Evolutionary conservation across 345 rosid species (phyloP), one percentile per base, ranked within the genome.

Genomic region (Rhodamnia rubescens): DNA sequence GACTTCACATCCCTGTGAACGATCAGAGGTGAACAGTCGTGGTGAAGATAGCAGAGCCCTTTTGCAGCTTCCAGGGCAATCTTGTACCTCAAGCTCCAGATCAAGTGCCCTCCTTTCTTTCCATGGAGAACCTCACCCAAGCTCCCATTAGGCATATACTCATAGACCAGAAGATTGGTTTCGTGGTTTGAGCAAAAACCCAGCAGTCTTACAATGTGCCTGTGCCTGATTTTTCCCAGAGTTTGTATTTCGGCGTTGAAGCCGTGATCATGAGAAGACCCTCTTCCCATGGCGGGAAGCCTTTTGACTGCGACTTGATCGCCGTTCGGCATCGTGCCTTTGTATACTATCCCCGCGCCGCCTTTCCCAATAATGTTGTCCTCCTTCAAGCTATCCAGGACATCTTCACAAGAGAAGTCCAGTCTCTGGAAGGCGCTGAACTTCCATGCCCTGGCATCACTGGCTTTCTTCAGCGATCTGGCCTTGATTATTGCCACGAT

Each of bases 221-320:
- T 88, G 88, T 96, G 99, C 82, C 99, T 87, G 56, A 96, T 96
- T 92, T 93, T 93, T 16, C 99, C 99, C 86, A 96, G 87, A 7
- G 99, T 96, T 84, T 96, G 99, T 74, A 96, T 96, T 93, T 96
- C 99, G 2, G 99, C 99, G 61, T 96, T 96, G 92, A 96, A 96
- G 6, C 99, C 99, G 44, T 96, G 99, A 85, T 96, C 99, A 32
- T 96, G 98, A n/a, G 98, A 94, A 24, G 98, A 96, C 7, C 98
- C 98, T 26, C 99, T 92, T 53, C 93, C 92, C 93, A 95, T 95
- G 5, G 88, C 94, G 1, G 99, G 94, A 6, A 96, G 91, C 88
- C 97, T 89, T 85, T 96, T 96, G 36, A 96, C 98, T 2, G 99
- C 99, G 61, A 96, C 96, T 6, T 82, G 92, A 86, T 95, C 95